Conservation (phyloP, 2,329 filamentous ascomycete species). For the Teratosphaeria nubilosa region DNA sequence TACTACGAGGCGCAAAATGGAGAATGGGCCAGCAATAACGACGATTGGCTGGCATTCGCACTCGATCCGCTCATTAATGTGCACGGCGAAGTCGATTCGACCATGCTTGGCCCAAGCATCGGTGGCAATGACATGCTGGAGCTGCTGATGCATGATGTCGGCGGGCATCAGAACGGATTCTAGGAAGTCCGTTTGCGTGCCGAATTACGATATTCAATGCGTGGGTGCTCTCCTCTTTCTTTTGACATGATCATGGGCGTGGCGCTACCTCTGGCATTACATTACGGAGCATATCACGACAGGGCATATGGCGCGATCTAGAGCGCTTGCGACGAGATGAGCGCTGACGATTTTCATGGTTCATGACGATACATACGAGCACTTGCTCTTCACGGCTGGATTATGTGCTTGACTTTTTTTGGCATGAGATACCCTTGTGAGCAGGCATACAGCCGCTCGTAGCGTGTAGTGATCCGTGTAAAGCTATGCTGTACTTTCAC, state of each 20-base stretch:
- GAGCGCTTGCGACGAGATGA: neutral
- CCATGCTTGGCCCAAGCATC: constrained; percentile 54
- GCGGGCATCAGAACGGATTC: constrained; percentile 1
- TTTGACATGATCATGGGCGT: neutral
- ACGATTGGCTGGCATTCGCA: constrained; percentile 53
- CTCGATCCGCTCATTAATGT: constrained; percentile 49
- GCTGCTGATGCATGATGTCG: constrained; percentile 23
- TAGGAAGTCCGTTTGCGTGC: neutral
- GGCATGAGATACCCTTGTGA: neutral
- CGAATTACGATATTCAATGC: neutral
- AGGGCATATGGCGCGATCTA: neutral
- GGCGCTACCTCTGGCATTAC: neutral
- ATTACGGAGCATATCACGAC: neutral
- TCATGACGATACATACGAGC: neutral
- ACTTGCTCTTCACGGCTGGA: neutral
- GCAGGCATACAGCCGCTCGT: neutral
- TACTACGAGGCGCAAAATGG: constrained; percentile 11
- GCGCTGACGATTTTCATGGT: neutral
- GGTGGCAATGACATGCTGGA: constrained; percentile 44
- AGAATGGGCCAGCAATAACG: constrained; percentile 3
- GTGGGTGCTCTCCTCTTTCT: neutral
- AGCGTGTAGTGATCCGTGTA: neutral
- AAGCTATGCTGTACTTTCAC: neutral
- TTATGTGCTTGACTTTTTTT: neutral
- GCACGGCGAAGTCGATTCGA: constrained; percentile 47